Evolutionary conservation across 2,329 filamentous ascomycete species (phyloP).

Genomic region (Neoarthrinium moseri): DNA sequence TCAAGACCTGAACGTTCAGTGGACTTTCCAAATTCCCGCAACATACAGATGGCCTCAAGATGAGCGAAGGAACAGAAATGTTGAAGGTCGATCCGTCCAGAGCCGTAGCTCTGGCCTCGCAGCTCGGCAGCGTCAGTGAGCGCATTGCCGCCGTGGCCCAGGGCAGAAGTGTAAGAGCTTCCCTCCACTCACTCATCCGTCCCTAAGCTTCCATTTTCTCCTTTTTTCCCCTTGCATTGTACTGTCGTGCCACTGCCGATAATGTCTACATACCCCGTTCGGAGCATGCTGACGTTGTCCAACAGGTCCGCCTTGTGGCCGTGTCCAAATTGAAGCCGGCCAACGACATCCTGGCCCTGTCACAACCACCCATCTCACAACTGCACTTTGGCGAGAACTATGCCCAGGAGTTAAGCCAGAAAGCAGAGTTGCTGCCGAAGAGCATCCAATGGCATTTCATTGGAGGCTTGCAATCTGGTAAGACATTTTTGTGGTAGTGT

Average conservation of each 20-base stretch:
- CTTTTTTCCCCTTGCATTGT: not conserved
- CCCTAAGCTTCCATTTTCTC: not conserved
- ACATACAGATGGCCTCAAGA: constrained; percentile 23
- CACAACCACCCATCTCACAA: constrained; percentile 61
- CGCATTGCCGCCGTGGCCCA: constrained; percentile 54
- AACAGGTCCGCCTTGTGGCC: constrained; percentile 79
- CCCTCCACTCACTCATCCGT: not conserved
- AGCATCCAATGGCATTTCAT: constrained; percentile 95
- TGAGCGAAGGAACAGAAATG: constrained; percentile 53
- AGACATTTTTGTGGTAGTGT: too few species aligned
- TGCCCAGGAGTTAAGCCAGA: constrained; percentile 83
- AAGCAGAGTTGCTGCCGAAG: constrained; percentile 74
- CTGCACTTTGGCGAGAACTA: constrained; percentile 97
- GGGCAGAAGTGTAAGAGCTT: constrained; percentile 52
- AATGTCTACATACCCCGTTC: not conserved
- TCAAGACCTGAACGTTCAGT: too few species aligned
- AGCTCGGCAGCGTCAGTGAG: constrained; percentile 59
- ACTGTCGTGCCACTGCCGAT: not conserved
- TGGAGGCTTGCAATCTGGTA: constrained; percentile 80
- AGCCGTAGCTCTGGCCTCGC: constrained; percentile 60
- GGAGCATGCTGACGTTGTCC: not conserved
- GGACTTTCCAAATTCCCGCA: too few species aligned
- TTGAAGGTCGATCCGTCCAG: constrained; percentile 61
- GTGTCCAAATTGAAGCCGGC: constrained; percentile 96
- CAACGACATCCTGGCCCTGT: constrained; percentile 83